Evolutionary conservation across 257 asterid genomes (phyloP).

Genomic region (Anisodus tanguticus): DNA sequence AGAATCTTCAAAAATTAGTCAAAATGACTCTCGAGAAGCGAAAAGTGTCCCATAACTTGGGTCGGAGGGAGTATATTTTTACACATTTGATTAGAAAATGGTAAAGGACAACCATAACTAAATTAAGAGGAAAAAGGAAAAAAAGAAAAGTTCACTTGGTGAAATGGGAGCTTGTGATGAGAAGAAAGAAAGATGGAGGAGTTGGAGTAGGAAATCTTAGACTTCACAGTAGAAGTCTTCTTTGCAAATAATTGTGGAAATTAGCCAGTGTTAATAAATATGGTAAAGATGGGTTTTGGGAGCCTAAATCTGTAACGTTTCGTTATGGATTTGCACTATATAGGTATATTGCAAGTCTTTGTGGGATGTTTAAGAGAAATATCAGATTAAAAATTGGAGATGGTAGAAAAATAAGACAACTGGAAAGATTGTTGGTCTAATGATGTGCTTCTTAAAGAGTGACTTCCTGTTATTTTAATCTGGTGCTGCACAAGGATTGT

Average conservation of each 20-base stretch:
- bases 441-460: background rate
- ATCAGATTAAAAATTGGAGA: background rate
- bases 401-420: background rate
- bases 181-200: background rate
- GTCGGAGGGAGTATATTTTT: background rate
- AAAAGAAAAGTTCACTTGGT: background rate
- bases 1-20: too few species aligned
- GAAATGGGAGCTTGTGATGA: background rate
- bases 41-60: too few species aligned
- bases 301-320: background rate
- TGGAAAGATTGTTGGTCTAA: background rate
- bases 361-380: background rate
- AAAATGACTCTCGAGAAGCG: too few species aligned
- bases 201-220: background rate
- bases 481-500: background rate
- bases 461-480: background rate
- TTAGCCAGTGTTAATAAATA: background rate
- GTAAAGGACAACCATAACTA: background rate
- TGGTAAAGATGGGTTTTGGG: background rate
- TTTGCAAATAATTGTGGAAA: background rate
- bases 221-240: background rate
- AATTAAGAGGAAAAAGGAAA: background rate
- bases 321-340: background rate
- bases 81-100: background rate
- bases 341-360: conserved; percentile 5